Evolutionary conservation across 2,329 filamentous ascomycete species (phyloP).

Genomic region (Apiospora koreana): DNA sequence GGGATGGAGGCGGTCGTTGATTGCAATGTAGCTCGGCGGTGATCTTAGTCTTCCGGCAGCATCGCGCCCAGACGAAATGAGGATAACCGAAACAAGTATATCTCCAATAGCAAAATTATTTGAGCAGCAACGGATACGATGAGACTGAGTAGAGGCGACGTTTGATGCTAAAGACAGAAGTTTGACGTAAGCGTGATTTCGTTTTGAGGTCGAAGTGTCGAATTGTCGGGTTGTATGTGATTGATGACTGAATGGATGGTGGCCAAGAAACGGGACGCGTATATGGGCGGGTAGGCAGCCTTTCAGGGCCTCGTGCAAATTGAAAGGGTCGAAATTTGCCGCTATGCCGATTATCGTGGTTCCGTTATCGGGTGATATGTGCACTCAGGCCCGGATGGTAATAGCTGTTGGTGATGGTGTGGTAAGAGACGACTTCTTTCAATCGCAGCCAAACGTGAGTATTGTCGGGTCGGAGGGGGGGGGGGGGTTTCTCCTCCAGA

Average conservation of each 20-base stretch:
- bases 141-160: neutral
- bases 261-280: constrained; percentile 1
- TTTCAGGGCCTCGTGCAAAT: neutral
- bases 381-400: neutral
- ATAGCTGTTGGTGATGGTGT: neutral
- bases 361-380: constrained; percentile 4
- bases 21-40: constrained; percentile 14
- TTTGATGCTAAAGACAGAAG: neutral
- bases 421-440: neutral
- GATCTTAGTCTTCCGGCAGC: constrained; percentile 58
- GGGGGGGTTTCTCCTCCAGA: neutral
- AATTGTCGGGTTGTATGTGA: neutral
- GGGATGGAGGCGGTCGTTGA: neutral
- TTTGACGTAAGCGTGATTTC: neutral
- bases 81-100: neutral
- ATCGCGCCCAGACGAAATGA: constrained; percentile 15
- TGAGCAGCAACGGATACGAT: neutral
- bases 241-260: neutral
- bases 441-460: neutral
- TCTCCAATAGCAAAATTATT: neutral
- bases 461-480: neutral
- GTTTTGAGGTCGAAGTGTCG: constrained; percentile 1
- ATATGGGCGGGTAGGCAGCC: neutral
- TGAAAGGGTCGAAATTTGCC: neutral
- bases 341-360: neutral